Evolutionary conservation across 805 yeast species (phyloP), one percentile per base, ranked within the genome.

Genomic region (Starmerella asiatica): DNA sequence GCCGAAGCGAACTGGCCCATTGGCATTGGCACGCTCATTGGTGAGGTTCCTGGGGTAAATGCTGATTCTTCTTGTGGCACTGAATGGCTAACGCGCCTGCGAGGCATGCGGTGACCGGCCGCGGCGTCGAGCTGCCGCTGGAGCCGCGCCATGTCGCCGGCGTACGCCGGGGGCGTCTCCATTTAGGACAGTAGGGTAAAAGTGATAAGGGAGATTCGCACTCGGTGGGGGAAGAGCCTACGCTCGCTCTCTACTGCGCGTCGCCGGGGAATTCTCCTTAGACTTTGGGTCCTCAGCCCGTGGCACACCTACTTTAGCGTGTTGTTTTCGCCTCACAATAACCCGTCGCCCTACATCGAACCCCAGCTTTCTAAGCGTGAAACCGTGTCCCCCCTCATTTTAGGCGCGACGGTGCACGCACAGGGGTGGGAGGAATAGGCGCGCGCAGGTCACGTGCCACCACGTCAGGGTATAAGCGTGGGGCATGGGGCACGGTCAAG

Each of bases 131-230:
- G 45, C 37, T 46, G 50, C 28, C 37, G 39, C 35, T 38, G 50
- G 18, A 46, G 46, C 38, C 44, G 30, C 16, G 41, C 42, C 37
- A 39, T 41, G 42, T 42, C 44, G 37, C 38, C 38, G 36, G 39
- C 43, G 35, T 38, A 44, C 39, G 45, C 35, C 39, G 48, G 42
- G 23, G 48, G 48, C 43, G 48, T 41, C 43, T 44, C 48, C 48
- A 44, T 44, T 20, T 34, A n/a, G n/a, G n/a, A n/a, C n/a, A 24
- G 14, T 24, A 9, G 28, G 28, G 14, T 24, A 24, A 24, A 24
- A 9, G 14, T 24, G 28, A 24, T 9, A 24, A 24, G 9, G 28
- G 28, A 9, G 14, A 24, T 24, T 24, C 14, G 9, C 15, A 5
- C 20, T n/a, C n/a, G n/a, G n/a, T n/a, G n/a, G n/a, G n/a, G n/a